Base-by-base conservation (phyloP, 257 asterid genomes). In the Scutellaria galericulata region DNA sequence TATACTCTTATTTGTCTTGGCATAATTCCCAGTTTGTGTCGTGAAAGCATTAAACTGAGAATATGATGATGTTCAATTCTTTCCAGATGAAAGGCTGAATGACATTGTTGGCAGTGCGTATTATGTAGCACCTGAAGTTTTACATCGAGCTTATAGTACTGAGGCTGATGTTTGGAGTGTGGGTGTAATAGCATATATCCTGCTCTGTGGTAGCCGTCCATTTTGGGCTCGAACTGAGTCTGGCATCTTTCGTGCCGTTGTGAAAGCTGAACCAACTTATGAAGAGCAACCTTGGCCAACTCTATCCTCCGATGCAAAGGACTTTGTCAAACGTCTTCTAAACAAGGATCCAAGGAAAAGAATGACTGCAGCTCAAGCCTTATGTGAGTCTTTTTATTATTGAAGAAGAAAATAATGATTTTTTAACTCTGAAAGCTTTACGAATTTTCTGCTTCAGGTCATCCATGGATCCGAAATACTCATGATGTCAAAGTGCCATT, bases 171-270 rank as follows among this genome's bases (percentile, higher is more conserved):
- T 91, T 35, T 91, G 97, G 97, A 91, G 97, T 77, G 75, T 89
- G 58, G 97, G 97, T 13, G 97, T 91, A 69, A 89, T 91, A 73
- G 88, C 96, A 69, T 91, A 91, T 78, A 89, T 91, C 64, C 81
- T 91, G 47, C 76, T 91, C 35, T 88, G 94, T 53, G 97, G 97
- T 44, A 87, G 96, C 81, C 96, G 97, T 11, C 96, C 97, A 24
- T 91, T 91, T 83, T 91, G 97, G 96, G 97, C 97, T 66, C 90
- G 96, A 52, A 85, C 97, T 2, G 97, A 91, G 69, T 91, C 97
- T 7, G 97, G 96, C 22, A 89, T 91, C 47, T 91, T 91, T 67
- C 88, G 97, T 45, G 83, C 96, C 9, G 96, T 91, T 55, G 81
- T 91, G 44, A 91, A 89, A 84, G 93, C 96, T 45, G 96, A 91